Evolutionary conservation across 371 early-diverging fungal species (phyloP), one percentile per base, ranked within the genome.

Genomic region (Fennellomyces sp.): DNA sequence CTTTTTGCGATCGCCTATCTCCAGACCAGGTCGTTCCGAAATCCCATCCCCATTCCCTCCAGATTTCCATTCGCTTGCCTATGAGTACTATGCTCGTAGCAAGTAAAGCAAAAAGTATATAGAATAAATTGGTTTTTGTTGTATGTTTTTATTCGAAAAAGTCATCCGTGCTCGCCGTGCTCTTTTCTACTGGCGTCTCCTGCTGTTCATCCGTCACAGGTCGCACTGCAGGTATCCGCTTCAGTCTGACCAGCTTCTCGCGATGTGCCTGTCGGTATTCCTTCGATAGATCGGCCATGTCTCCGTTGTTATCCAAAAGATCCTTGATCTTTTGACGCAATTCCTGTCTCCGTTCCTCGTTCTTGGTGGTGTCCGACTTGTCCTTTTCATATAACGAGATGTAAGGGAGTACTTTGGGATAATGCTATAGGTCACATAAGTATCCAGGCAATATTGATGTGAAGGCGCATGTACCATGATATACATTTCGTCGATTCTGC

Each of bases 31-130:
- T 58, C 77, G 82, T 48, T 88, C 93, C 50, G 98, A 98, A 78
- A 86, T 98, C 52, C 98, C 97, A 30, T 94, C 94, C 39, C 98
- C 97, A 23, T 94, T 81, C 73, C 92, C 95, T 49, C 95, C 96
- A 28, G 90, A 90, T 42, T 75, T 89, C 67, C 98, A 97, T 64
- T 87, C 93, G 13, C 80, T 97, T 63, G 95, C 94, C 25, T 94
- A 88, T 75, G 93, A 95, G 72, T 96, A 90, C 80, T 97, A 97
- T 78, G 84, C 88, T 53, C 82, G 87, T 64, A 80, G 73, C 52
- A 72, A 73, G 49, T 78, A 75, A 63, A 61, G 8, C 25, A 56
- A 36, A 56, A 45, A 56, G 23, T 45, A 45, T 13, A 33, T 33
- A 33, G 6, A 6, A 33, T 33, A 33, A n/a, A n/a, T n/a, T n/a